phyloP scores from a whole-genome alignment of 1,284 basidiomycete genomes.

The Cronartium quercuum region DNA sequence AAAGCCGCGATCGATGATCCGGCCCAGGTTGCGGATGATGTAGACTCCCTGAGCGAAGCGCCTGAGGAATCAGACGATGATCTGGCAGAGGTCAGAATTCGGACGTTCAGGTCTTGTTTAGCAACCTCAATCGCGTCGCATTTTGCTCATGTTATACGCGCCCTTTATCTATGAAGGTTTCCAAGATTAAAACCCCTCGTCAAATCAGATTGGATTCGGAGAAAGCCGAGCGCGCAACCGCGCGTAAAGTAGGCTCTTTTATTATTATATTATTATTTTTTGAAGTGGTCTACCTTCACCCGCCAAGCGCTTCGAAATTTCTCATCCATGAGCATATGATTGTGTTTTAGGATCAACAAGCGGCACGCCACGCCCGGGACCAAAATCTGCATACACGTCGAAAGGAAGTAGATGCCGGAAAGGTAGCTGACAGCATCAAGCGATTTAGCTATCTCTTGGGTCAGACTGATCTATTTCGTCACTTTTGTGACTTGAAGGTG shows the following conservation, averaged over 20 bases:
- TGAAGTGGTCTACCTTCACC: not conserved
- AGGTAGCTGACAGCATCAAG: conserved; percentile 69
- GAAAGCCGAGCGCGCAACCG: conserved; percentile 29
- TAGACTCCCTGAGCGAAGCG: not conserved
- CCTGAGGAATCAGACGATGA: not conserved
- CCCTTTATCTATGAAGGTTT: not conserved
- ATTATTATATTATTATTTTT: not conserved
- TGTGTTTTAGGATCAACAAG: conserved; percentile 18
- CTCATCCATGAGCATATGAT: not conserved
- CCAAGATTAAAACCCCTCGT: conserved; percentile 7
- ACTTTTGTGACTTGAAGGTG: conserved; percentile 58
- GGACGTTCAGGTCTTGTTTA: not conserved
- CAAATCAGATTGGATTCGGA: conserved; percentile 24
- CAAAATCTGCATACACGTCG: conserved; percentile 26
- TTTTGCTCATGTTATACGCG: not conserved
- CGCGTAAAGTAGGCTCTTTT: conserved; percentile 28
- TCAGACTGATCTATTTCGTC: conserved; percentile 90
- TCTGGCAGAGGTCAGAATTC: not conserved
- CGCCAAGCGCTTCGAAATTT: not conserved
- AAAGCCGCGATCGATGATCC: too few species aligned
- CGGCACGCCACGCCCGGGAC: conserved; percentile 27
- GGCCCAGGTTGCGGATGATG: not conserved
- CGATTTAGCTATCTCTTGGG: conserved; percentile 89
- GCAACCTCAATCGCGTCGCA: not conserved
- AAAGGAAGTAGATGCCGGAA: conserved; percentile 34